phyloP scores from a whole-genome alignment of 257 asterid species.

The Galeopsis tetrahit region DNA sequence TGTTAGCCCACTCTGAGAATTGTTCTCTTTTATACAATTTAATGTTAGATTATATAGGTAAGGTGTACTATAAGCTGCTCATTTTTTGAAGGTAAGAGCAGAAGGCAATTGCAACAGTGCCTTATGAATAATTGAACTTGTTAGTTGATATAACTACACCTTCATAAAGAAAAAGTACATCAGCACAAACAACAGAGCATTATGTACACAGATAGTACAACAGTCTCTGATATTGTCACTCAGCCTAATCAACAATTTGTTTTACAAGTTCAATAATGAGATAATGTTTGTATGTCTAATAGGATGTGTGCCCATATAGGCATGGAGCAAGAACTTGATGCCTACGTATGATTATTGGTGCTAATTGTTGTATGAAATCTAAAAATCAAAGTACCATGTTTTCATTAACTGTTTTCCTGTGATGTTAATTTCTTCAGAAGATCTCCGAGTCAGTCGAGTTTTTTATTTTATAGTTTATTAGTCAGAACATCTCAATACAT shows the following conservation, averaged over 20 bases:
- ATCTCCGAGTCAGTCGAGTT: background rate
- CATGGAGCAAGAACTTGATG: background rate
- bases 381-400: background rate
- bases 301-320: background rate
- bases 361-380: background rate
- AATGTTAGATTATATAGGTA: background rate
- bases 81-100: background rate
- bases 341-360: background rate
- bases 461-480: constrained; percentile 9
- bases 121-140: background rate
- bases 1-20: background rate
- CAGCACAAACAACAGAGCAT: background rate
- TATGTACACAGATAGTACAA: background rate
- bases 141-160: background rate
- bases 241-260: background rate
- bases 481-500: constrained; percentile 15
- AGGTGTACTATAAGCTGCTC: background rate
- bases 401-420: background rate
- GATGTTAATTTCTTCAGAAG: constrained; percentile 7
- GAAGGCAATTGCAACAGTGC: background rate
- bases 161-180: background rate
- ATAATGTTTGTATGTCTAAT: background rate
- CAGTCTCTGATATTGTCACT: background rate
- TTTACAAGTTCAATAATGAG: constrained; percentile 19
- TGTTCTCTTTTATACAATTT: background rate